Conservation (phyloP, 306 rosid genomes). For the Corylus americana region DNA sequence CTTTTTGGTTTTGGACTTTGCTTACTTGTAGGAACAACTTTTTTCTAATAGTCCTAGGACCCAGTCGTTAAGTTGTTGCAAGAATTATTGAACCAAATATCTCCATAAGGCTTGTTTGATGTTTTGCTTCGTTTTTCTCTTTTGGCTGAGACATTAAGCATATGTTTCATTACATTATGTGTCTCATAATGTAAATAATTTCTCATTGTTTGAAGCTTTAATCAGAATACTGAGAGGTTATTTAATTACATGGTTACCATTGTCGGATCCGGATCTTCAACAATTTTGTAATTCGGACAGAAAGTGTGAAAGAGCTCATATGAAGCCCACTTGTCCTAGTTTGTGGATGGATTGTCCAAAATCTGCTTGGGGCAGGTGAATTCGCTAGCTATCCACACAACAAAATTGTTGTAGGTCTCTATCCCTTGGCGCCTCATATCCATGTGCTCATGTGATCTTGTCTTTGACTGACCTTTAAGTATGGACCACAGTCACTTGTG, state of each 20-base stretch:
- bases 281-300: too few relatives aligned
- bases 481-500: not conserved
- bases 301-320: too few relatives aligned
- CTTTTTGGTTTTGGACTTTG: constrained; percentile 31
- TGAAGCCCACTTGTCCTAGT: too few relatives aligned
- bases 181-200: not conserved
- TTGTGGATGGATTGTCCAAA: too few relatives aligned
- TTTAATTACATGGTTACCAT: not conserved
- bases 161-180: not conserved
- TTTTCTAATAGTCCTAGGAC: constrained; percentile 14
- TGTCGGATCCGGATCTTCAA: not conserved
- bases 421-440: not conserved
- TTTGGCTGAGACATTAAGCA: not conserved
- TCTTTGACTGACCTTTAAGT: not conserved
- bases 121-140: not conserved
- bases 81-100: not conserved
- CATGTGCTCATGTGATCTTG: not conserved
- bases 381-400: too few relatives aligned
- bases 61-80: not conserved
- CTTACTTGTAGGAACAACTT: constrained; percentile 21
- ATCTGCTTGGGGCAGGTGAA: too few relatives aligned
- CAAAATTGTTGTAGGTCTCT: too few relatives aligned
- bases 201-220: not conserved
- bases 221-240: not conserved
- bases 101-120: not conserved